These are phyloP conservation scores for Phaeoacremonium minimum DNA, from an alignment of 2,329 filamentous ascomycete genomes.

Conservation along the genomic window DNA sequence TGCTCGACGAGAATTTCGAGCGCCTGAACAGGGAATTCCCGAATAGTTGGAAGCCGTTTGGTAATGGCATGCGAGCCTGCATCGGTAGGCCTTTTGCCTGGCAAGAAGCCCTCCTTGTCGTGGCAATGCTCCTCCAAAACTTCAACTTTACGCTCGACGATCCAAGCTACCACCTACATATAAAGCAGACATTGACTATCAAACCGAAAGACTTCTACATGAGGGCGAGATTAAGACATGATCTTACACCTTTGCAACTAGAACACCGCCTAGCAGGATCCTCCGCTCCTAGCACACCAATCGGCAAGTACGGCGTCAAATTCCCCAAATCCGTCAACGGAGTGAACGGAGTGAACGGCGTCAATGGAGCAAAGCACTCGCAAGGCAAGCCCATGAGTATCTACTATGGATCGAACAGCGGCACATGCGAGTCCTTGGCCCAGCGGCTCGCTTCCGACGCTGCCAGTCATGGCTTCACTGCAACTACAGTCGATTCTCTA, in stretches of 20 bases:
- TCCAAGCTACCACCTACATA: constrained; percentile 51
- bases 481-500: constrained; percentile 47
- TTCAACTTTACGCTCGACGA: constrained; percentile 64
- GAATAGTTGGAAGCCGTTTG: constrained; percentile 69
- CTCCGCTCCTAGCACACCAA: constrained; percentile 27
- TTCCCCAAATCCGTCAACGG: constrained; percentile 39
- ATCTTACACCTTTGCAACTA: constrained; percentile 42
- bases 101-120: constrained; percentile 63
- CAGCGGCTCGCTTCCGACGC: constrained; percentile 58
- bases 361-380: constrained; percentile 3
- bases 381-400: constrained; percentile 48
- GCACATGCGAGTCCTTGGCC: constrained; percentile 67
- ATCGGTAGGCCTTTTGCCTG: constrained; percentile 72
- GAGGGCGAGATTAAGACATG: constrained; percentile 57
- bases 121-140: constrained; percentile 64
- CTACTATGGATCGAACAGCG: constrained; percentile 68
- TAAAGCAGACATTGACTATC: constrained; percentile 54
- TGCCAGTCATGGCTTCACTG: constrained; percentile 52
- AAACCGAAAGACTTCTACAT: constrained; percentile 63
- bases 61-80: constrained; percentile 52
- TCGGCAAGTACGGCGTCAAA: constrained; percentile 48
- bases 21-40: constrained; percentile 55
- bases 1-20: constrained; percentile 65
- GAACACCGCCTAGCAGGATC: constrained; percentile 37
- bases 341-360: constrained; percentile 24